Base-by-base conservation (phyloP, 352 stramenopile species). In the Phytopythium ostracodes region DNA sequence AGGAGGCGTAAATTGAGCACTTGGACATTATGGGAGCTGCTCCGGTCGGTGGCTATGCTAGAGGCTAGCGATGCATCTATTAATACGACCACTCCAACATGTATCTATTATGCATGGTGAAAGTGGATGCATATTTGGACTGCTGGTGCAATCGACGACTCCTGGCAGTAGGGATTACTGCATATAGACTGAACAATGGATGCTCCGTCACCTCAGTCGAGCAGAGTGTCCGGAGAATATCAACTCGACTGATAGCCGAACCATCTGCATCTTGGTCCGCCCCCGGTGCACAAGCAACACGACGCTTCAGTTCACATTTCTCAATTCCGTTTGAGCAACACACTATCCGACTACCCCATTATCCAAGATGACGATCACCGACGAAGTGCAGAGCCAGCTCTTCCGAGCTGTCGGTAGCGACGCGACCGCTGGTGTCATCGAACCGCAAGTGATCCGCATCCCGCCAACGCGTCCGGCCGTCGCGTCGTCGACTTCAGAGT, bases 371-470 rank as follows among this genome's bases (percentile, higher is more conserved):
- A 64, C 68, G 25, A 73, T 76, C 31, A 70, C 65, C 27, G 62
- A 76, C 40, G 65, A 72, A 55, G 68, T 76, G 18, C 65, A 65
- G 44, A 70, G 40, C n/a, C 65, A 73, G 35, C 62, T 76, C 5
- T 76, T 76, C 62, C 56, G 68, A 17, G 12, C 50, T 46, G 53
- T 20, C 5, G n/a, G 27, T 24, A 31, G 11, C 33, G 52, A 59
- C 6, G 14, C 52, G 4, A 20, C 36, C 6, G 38, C 18, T 24
- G 22, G 17, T 11, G 53, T 18, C 53, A 11, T 20, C 24, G 54
- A 60, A 9, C 54, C 47, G 57, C 36, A 70, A 29, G 61, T 65
- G 15, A 68, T 79, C 43, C 66, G 66, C 56, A 67, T 72, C 53
- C 67, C 68, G 12, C 71, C 63, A 24, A 76, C 68, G 0, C 65